Evolutionary conservation across 163 green algal species (phyloP).

Genomic region (Scenedesmus sp.): DNA sequence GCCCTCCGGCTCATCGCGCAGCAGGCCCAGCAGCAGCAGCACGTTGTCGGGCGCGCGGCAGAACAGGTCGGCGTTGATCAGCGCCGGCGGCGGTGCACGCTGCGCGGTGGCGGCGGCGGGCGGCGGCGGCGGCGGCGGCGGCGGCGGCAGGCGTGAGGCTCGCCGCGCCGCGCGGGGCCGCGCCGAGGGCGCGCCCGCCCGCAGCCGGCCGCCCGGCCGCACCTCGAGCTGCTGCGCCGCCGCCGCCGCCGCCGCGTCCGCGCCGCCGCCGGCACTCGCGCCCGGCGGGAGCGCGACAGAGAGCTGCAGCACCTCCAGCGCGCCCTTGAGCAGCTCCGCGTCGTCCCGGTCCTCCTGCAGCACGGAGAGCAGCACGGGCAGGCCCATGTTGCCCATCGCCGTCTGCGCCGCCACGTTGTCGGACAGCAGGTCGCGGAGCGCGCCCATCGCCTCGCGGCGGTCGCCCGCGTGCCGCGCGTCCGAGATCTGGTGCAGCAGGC

Average conservation of each 20-base stretch:
- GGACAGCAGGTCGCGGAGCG: constrained; percentile 78
- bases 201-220: neutral
- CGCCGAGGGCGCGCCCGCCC: too few species aligned
- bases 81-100: constrained; percentile 19
- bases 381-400: constrained; percentile 76
- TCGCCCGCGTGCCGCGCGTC: constrained; percentile 80
- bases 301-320: constrained; percentile 82
- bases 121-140: too few species aligned
- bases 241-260: neutral
- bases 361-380: constrained; percentile 73
- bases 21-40: constrained; percentile 70
- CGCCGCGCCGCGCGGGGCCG: too few species aligned
- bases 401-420: constrained; percentile 62
- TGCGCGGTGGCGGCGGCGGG: neutral
- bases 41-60: constrained; percentile 67
- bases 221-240: constrained; percentile 6
- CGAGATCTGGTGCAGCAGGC: constrained; percentile 79
- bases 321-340: constrained; percentile 75
- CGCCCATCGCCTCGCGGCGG: constrained; percentile 70
- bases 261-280: too few species aligned
- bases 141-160: too few species aligned
- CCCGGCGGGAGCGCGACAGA: constrained; percentile 21
- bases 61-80: constrained; percentile 84
- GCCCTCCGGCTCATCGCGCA: constrained; percentile 71
- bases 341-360: constrained; percentile 84